These are phyloP conservation scores for Lachnum nothofagi DNA, from an alignment of 2,329 filamentous ascomycete genomes.

Conservation along the genomic window DNA sequence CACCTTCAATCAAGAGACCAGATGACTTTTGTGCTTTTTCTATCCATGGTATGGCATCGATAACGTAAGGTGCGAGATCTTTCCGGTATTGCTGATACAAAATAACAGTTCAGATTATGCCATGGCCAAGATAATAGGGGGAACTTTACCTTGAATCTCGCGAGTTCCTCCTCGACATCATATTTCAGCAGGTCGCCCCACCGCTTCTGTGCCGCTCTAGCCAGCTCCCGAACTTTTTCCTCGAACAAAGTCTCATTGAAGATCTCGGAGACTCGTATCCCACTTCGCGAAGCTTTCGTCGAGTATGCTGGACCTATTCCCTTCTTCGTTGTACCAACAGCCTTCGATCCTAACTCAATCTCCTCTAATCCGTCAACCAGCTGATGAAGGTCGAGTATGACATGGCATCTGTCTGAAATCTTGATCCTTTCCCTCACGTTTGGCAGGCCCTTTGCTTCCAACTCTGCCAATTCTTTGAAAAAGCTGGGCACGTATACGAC, in stretches of 20 bases:
- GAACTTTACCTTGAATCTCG: constrained; percentile 44
- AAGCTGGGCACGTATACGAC: constrained; percentile 63
- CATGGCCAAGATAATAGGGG: not conserved
- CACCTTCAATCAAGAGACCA: constrained; percentile 63
- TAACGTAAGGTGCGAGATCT: constrained; percentile 54
- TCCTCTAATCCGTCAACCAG: constrained; percentile 66
- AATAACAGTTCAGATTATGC: not conserved
- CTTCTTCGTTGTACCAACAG: constrained; percentile 42
- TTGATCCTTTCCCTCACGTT: constrained; percentile 55
- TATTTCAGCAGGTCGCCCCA: constrained; percentile 62
- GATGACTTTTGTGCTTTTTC: constrained; percentile 52
- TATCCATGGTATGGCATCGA: constrained; percentile 61
- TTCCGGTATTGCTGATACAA: constrained; percentile 43
- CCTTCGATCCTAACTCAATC: constrained; percentile 41
- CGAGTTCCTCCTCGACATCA: constrained; percentile 66
- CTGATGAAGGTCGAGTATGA: constrained; percentile 61
- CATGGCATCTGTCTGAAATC: constrained; percentile 55
- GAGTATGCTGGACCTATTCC: constrained; percentile 54
- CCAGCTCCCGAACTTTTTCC: constrained; percentile 57
- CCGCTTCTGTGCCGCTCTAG: constrained; percentile 58
- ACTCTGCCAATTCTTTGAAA: constrained; percentile 58
- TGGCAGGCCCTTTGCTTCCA: constrained; percentile 55
- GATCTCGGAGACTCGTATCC: constrained; percentile 61
- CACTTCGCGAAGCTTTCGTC: constrained; percentile 59
- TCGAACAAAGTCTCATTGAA: constrained; percentile 65